phyloP scores from a whole-genome alignment of 768 basidiomycete species.

The Mycena indigotica region DNA sequence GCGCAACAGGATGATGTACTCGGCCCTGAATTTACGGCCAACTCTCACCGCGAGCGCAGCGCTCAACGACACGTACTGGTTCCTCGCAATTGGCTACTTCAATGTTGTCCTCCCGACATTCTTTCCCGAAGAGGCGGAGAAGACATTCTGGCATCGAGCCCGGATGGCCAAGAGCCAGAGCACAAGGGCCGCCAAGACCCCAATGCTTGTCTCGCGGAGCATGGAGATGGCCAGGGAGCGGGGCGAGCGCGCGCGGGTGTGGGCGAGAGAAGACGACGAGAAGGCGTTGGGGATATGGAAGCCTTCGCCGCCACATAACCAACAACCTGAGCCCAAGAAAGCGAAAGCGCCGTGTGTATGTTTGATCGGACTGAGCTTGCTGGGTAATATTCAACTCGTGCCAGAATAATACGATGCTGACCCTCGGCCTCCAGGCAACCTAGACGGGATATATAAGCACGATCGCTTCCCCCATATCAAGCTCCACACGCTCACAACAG shows the following conservation, averaged over 20 bases:
- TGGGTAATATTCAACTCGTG: no score
- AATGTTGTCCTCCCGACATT: slow-evolving; percentile 80
- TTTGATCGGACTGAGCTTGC: slow-evolving; percentile 75
- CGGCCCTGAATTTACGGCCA: slow-evolving; percentile 78
- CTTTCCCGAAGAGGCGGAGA: slow-evolving; percentile 46
- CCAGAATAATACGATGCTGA: no score
- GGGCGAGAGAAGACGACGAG: slow-evolving; percentile 79
- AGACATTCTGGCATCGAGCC: slow-evolving; percentile 77
- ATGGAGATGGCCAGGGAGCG: slow-evolving; percentile 68
- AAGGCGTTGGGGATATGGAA: slow-evolving; percentile 48
- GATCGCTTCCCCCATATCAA: slow-evolving; percentile 54
- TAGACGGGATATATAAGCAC: slow-evolving; percentile 82
- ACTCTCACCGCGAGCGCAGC: slow-evolving; percentile 47
- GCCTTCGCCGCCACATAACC: slow-evolving; percentile 26
- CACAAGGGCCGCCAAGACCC: slow-evolving; percentile 60
- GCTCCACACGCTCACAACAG: slow-evolving; percentile 78
- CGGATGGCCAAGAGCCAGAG: slow-evolving; percentile 70
- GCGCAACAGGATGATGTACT: slow-evolving; percentile 72
- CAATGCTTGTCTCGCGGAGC: slow-evolving; percentile 62
- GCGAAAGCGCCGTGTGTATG: slow-evolving; percentile 57
- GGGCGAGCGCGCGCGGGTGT: slow-evolving; percentile 58
- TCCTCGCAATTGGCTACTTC: slow-evolving; percentile 79
- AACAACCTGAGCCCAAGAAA: slow-evolving; percentile 6
- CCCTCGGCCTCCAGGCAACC: slow-evolving; percentile 56
- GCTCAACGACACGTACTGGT: slow-evolving; percentile 71